Percentiles rank a stretch among this genome's conserved stretches.
Conservation (phyloP, 2,329 filamentous ascomycete genomes). For the Aspergillus fischeri region DNA sequence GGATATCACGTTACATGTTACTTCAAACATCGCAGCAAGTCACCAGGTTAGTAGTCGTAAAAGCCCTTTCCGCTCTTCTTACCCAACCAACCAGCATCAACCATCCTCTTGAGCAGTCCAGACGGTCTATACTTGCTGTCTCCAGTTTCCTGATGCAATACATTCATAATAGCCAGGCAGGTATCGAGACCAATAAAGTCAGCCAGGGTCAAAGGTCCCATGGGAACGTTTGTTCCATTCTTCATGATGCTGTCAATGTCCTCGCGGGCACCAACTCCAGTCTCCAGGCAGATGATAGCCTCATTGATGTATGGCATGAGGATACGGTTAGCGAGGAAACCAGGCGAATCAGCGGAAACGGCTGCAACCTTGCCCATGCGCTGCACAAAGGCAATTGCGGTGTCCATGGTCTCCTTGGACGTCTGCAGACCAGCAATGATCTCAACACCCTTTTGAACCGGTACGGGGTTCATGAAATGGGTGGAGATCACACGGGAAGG, state of each 20-base stretch:
- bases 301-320: slow-evolving; percentile 99
- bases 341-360: slow-evolving; percentile 81
- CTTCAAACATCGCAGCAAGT: background rate
- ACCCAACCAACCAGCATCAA: slow-evolving; percentile 93
- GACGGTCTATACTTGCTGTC: slow-evolving; percentile 94
- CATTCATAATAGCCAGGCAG: slow-evolving; percentile 94
- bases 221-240: slow-evolving; percentile 96
- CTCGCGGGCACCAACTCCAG: slow-evolving; percentile 80
- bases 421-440: slow-evolving; percentile 96
- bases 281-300: slow-evolving; percentile 92
- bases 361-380: slow-evolving; percentile 92
- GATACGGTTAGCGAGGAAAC: slow-evolving; percentile 94
- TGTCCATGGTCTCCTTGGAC: slow-evolving; percentile 72
- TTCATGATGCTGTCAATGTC: slow-evolving; percentile 99
- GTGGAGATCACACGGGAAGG: slow-evolving; percentile 89
- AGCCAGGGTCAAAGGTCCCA: slow-evolving; percentile 89
- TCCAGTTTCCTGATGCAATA: slow-evolving; percentile 83
- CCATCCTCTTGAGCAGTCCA: slow-evolving; percentile 87
- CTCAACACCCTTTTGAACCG: slow-evolving; percentile 93
- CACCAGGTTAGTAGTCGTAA: slow-evolving; percentile 67
- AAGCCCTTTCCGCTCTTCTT: slow-evolving; percentile 98
- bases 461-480: slow-evolving; percentile 99
- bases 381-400: slow-evolving; percentile 79
- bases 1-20: background rate
- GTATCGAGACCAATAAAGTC: slow-evolving; percentile 98